Evolutionary conservation across 805 yeast genomes (phyloP).

Genomic region (Wickerhamiella cacticola): DNA sequence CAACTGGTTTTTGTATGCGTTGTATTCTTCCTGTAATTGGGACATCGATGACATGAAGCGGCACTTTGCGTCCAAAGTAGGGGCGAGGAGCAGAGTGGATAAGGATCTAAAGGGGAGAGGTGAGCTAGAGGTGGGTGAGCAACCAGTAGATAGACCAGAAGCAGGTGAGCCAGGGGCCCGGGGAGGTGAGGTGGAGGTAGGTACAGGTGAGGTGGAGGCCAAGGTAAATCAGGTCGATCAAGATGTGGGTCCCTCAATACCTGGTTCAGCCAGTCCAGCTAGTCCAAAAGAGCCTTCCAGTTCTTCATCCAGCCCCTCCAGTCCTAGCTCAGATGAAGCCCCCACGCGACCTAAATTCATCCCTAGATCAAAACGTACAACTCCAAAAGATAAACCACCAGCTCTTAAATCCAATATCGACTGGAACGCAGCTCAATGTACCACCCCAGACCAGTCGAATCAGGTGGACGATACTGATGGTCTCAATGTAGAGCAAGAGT

Average conservation of each 20-base stretch:
- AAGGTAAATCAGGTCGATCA: neutral
- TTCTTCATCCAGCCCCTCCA: neutral
- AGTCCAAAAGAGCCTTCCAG: neutral
- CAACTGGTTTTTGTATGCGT: constrained; percentile 29
- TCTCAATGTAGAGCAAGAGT: constrained; percentile 39
- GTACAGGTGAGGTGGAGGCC: neutral
- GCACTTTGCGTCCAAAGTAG: constrained; percentile 12
- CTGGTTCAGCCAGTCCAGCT: no score
- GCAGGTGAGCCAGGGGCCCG: neutral
- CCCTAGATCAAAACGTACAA: constrained; percentile 1
- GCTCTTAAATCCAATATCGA: neutral
- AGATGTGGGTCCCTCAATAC: neutral
- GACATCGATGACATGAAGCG: constrained; percentile 21
- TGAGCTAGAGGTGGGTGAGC: no score
- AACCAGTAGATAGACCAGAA: no score
- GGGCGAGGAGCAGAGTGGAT: neutral
- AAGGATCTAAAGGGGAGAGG: no score
- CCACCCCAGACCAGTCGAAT: constrained; percentile 31
- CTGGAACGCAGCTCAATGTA: constrained; percentile 18
- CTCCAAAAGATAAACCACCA: constrained; percentile 24
- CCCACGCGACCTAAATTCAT: constrained; percentile 16
- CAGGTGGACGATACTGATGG: constrained; percentile 52
- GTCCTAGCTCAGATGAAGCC: constrained; percentile 6
- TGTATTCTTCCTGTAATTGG: constrained; percentile 33
- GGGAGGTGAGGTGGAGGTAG: neutral